A percentile compares a stretch with the other conserved stretches of the same genome.
phyloP scores from a whole-genome alignment of 2,329 filamentous ascomycete species.

The Penicillium occitanis region DNA sequence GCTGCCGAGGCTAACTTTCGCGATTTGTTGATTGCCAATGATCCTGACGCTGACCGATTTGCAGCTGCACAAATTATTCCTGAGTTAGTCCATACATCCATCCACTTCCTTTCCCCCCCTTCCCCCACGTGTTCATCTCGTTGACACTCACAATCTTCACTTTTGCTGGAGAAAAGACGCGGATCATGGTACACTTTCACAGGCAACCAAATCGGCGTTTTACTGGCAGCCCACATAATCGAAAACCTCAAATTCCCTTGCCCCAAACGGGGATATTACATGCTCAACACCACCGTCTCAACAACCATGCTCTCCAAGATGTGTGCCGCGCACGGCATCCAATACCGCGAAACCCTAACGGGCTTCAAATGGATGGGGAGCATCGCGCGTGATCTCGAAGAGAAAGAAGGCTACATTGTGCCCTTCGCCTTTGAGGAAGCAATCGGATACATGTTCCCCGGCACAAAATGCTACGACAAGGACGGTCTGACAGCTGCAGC shows the following conservation, averaged over 20 bases:
- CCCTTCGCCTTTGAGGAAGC: conserved; percentile 65
- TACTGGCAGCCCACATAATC: conserved; percentile 59
- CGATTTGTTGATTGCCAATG: conserved; percentile 59
- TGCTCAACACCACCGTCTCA: conserved; percentile 64
- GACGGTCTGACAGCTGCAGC: conserved; percentile 62
- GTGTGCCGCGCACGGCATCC: conserved; percentile 55
- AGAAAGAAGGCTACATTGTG: conserved; percentile 49
- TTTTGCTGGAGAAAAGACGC: conserved; percentile 26
- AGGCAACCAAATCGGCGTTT: conserved; percentile 64
- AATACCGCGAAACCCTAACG: conserved; percentile 62
- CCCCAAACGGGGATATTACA: conserved; percentile 47
- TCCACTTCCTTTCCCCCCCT: neutral
- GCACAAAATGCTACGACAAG: conserved; percentile 61
- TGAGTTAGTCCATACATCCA: conserved; percentile 31
- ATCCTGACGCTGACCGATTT: conserved; percentile 66
- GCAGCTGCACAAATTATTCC: conserved; percentile 59
- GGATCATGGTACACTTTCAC: conserved; percentile 61
- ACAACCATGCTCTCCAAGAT: conserved; percentile 62
- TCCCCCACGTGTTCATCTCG: too few species aligned
- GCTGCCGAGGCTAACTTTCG: conserved; percentile 53
- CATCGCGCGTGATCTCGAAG: conserved; percentile 53
- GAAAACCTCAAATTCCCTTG: conserved; percentile 43
- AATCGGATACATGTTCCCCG: conserved; percentile 65
- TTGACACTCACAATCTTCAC: neutral
- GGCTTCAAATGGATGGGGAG: conserved; percentile 70